Conservation (phyloP, 2,329 filamentous ascomycete species). For the Phaeosphaeria sp. region DNA sequence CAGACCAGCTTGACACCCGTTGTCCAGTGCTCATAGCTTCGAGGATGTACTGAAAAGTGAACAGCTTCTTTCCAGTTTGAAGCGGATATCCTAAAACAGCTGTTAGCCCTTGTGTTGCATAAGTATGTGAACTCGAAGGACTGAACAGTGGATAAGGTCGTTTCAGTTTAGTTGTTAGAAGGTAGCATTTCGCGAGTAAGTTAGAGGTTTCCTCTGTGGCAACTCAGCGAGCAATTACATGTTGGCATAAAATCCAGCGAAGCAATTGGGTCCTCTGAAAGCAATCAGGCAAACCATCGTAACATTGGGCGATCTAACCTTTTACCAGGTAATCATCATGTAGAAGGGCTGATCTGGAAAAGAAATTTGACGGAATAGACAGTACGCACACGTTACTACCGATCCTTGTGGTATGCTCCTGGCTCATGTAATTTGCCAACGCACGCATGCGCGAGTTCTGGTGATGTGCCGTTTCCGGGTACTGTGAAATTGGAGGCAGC, state of each 20-base stretch:
- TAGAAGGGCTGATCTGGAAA: background rate
- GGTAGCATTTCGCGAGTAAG: constrained; percentile 33
- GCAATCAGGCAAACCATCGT: constrained; percentile 31
- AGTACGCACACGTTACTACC: constrained; percentile 6
- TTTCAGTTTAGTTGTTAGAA: constrained; percentile 23
- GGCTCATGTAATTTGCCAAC: background rate
- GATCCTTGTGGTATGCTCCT: background rate
- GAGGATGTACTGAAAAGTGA: background rate
- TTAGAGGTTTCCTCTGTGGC: constrained; percentile 30
- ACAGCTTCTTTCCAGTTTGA: background rate
- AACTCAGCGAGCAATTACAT: background rate
- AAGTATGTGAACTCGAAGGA: background rate
- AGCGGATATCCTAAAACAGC: background rate
- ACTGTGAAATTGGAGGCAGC: background rate
- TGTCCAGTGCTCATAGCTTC: background rate
- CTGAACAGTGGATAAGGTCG: constrained; percentile 19
- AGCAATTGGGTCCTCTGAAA: background rate
- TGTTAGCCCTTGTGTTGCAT: background rate
- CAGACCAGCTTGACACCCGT: background rate
- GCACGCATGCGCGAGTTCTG: background rate
- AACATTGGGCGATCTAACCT: constrained; percentile 36
- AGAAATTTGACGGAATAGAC: background rate
- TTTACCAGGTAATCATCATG: constrained; percentile 43
- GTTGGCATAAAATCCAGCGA: constrained; percentile 5
- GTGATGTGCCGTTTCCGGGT: background rate